Evolutionary conservation across 257 asterid genomes (phyloP).

Genomic region (Nicotiana noctiflora): DNA sequence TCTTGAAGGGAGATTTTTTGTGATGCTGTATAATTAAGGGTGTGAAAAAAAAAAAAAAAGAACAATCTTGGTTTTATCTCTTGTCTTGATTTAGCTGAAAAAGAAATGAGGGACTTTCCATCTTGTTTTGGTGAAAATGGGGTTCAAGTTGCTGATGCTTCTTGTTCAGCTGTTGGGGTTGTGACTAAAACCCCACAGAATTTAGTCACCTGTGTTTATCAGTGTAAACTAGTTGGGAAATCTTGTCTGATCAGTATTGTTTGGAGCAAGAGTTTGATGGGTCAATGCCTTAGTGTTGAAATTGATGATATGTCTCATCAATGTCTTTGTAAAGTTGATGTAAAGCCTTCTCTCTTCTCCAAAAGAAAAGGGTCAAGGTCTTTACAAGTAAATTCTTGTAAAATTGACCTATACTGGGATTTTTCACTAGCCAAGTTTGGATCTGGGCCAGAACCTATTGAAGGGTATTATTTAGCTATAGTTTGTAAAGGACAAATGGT

Average conservation of each 20-base stretch:
- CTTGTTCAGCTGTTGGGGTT: constrained; percentile 49
- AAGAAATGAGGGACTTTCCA: constrained; percentile 86
- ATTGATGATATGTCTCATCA: constrained; percentile 68
- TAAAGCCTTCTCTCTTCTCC: constrained; percentile 77
- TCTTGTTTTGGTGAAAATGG: constrained; percentile 96
- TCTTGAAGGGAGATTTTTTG: neutral
- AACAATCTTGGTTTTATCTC: neutral
- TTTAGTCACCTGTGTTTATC: constrained; percentile 56
- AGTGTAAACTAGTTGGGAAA: constrained; percentile 64
- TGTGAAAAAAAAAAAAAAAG: neutral
- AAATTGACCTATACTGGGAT: constrained; percentile 75
- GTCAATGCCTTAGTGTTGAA: constrained; percentile 76
- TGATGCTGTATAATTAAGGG: neutral
- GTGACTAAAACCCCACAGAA: constrained; percentile 58
- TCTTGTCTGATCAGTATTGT: constrained; percentile 49
- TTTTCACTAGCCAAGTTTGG: constrained; percentile 72
- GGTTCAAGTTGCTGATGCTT: constrained; percentile 92
- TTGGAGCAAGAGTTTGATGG: constrained; percentile 94
- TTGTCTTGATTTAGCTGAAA: constrained; percentile 12
- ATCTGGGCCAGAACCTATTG: constrained; percentile 79
- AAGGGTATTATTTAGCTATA: constrained; percentile 67
- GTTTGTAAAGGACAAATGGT: constrained; percentile 57
- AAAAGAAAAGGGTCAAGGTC: constrained; percentile 81
- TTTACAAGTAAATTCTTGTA: constrained; percentile 42
- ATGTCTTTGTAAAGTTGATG: constrained; percentile 75